These are phyloP conservation scores for Eucalyptus tenuipes DNA, from an alignment of 345 rosid genomes.

Conservation along the genomic window DNA sequence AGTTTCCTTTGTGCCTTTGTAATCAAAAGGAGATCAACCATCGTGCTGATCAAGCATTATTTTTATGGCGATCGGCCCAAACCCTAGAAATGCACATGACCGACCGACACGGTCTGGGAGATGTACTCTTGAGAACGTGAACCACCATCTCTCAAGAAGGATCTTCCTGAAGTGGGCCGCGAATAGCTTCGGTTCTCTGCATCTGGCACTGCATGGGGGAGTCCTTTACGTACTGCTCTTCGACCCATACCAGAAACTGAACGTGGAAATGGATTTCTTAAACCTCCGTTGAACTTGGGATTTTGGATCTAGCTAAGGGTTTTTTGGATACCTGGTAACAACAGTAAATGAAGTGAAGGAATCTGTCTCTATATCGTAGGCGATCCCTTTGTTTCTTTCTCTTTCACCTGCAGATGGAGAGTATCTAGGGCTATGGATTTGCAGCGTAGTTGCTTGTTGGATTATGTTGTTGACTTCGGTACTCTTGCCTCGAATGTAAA, in stretches of 20 bases:
- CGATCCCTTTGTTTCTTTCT: background rate
- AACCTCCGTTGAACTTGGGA: background rate
- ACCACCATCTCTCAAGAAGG: background rate
- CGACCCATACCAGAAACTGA: background rate
- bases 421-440: background rate
- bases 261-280: background rate
- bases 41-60: background rate
- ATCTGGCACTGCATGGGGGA: background rate
- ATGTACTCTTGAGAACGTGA: background rate
- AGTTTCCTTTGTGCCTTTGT: too few relatives aligned
- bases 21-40: background rate
- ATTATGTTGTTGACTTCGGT: background rate
- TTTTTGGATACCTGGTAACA: background rate
- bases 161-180: background rate
- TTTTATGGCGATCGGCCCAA: background rate
- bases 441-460: background rate
- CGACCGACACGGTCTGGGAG: background rate
- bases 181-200: background rate
- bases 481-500: background rate
- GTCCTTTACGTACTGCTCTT: background rate
- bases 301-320: background rate
- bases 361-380: background rate
- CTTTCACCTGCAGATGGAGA: background rate
- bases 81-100: background rate
- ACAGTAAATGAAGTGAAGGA: background rate